These are phyloP conservation scores for Hylodesmum podocarpum DNA, from an alignment of 306 rosid genomes.

Conservation along the genomic window DNA sequence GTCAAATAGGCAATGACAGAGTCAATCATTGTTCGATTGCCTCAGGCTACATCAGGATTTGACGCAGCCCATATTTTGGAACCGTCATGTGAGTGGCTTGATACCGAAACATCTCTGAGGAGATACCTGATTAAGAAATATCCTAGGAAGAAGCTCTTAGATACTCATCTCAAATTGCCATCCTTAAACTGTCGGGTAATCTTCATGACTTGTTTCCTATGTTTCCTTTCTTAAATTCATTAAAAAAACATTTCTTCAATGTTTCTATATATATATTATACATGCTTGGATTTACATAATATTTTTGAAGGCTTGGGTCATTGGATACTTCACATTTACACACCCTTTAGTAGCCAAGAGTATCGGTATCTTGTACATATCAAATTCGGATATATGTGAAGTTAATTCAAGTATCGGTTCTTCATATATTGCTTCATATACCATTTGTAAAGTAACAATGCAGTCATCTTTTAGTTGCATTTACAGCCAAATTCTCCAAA, in stretches of 20 bases:
- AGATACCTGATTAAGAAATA: constrained; percentile 35
- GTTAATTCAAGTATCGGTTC: no score
- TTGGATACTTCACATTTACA: no score
- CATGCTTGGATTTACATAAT: no score
- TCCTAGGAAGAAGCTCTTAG: neutral
- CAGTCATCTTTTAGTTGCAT: neutral
- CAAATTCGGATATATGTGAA: no score
- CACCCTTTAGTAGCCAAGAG: no score
- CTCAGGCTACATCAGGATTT: constrained; percentile 47
- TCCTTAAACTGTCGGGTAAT: constrained; percentile 46
- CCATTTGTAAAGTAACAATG: neutral
- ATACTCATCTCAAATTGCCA: constrained; percentile 30
- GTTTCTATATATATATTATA: no score
- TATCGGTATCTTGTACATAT: no score
- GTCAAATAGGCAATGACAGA: neutral
- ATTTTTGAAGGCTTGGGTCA: no score
- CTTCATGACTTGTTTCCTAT: no score
- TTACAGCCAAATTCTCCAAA: neutral
- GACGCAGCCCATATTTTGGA: constrained; percentile 37
- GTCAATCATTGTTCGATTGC: neutral
- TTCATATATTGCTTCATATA: neutral
- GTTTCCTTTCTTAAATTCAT: no score
- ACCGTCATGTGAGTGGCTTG: constrained; percentile 17
- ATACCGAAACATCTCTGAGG: neutral
- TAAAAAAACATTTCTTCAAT: no score